Conservation (phyloP, 495 filamentous ascomycete genomes). For the Aspergillus bridgeri region DNA sequence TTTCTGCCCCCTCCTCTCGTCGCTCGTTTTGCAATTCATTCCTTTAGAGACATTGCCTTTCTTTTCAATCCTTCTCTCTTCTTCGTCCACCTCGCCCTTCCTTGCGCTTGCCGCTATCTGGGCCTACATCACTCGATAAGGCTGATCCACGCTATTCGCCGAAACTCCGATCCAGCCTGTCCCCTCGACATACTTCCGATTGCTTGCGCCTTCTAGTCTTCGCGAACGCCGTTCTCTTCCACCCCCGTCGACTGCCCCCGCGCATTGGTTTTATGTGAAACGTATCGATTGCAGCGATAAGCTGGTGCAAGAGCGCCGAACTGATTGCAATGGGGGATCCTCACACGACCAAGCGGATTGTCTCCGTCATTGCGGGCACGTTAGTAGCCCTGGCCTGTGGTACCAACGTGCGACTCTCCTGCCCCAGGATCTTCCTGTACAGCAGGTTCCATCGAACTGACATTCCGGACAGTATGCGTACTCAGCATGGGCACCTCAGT, state of each 20-base stretch:
- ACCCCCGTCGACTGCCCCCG: background rate
- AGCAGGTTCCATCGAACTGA: background rate
- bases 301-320: constrained; percentile 9
- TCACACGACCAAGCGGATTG: constrained; percentile 47
- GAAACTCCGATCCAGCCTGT: background rate
- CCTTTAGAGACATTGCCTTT: background rate
- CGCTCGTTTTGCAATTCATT: background rate
- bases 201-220: background rate
- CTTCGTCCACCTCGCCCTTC: background rate
- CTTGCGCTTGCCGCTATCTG: background rate
- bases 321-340: constrained; percentile 22
- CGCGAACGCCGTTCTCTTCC: background rate
- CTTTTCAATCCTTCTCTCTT: background rate
- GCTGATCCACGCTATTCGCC: constrained; percentile 3
- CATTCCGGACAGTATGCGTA: constrained; percentile 76
- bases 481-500: constrained; percentile 96
- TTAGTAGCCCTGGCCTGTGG: constrained; percentile 84
- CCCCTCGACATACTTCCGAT: background rate
- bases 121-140: constrained; percentile 4
- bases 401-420: constrained; percentile 67
- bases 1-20: constrained; percentile 2
- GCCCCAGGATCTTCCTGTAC: background rate
- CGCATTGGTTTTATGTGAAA: constrained; percentile 8
- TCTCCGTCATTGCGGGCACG: constrained; percentile 83
- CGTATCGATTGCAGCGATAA: background rate